Evolutionary conservation across 1,284 basidiomycete genomes (phyloP).

Genomic region (Boletus calvinii): DNA sequence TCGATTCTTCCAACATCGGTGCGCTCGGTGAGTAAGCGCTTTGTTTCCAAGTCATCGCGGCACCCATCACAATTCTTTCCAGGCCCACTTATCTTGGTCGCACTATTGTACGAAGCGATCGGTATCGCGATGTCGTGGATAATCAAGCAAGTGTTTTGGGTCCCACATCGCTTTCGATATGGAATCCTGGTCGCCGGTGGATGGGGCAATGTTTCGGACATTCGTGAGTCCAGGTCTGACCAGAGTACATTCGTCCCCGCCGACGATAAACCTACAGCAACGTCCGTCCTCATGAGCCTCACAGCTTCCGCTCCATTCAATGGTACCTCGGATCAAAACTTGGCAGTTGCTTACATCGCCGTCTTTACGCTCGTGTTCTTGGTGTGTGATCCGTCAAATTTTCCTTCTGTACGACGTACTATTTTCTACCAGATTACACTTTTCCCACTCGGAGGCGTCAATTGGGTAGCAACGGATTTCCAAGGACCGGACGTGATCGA

Average conservation of each 20-base stretch:
- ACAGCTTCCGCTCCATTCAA: conserved; percentile 54
- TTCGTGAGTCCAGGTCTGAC: conserved; percentile 52
- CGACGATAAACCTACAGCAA: conserved; percentile 43
- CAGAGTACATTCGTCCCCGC: neutral
- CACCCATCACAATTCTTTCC: conserved; percentile 17
- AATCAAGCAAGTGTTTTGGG: conserved; percentile 69
- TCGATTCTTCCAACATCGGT: conserved; percentile 61
- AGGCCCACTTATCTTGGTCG: conserved; percentile 59
- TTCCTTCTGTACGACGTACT: neutral
- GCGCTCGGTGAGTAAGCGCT: conserved; percentile 50
- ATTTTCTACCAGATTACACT: conserved; percentile 56
- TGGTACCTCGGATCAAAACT: conserved; percentile 45
- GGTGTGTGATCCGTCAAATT: conserved; percentile 29
- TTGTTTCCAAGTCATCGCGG: neutral
- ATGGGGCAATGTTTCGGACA: conserved; percentile 65
- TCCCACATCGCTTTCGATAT: conserved; percentile 72
- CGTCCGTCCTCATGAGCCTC: conserved; percentile 58
- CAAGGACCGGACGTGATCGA: conserved; percentile 60
- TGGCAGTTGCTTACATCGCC: conserved; percentile 66
- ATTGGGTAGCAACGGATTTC: conserved; percentile 57
- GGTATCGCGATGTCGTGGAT: conserved; percentile 57
- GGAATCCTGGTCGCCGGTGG: conserved; percentile 66
- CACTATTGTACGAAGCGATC: conserved; percentile 50
- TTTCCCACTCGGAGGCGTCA: conserved; percentile 58
- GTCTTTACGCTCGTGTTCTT: conserved; percentile 45